Percentiles rank a stretch among this genome's conserved stretches.
Conservation (phyloP, 2,329 filamentous ascomycete genomes). For the Penicillium sp. region DNA sequence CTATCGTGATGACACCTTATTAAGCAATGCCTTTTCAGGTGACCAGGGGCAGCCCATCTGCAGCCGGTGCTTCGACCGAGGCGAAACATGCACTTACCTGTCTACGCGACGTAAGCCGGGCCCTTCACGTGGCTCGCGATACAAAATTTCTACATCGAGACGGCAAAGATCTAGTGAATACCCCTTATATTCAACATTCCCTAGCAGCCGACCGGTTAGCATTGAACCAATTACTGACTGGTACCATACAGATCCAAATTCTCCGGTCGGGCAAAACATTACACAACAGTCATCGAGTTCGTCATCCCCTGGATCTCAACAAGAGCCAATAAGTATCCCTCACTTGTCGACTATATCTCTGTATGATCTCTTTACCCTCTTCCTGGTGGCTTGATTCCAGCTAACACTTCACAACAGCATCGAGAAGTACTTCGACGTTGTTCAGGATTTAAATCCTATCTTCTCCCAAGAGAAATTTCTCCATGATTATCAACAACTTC, state of each 20-base stretch:
- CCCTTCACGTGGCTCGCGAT: constrained; percentile 28
- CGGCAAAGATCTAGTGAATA: background rate
- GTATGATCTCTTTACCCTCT: background rate
- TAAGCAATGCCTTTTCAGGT: constrained; percentile 20
- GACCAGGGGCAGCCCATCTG: constrained; percentile 32
- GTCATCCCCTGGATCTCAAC: background rate
- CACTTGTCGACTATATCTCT: background rate
- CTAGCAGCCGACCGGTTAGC: background rate
- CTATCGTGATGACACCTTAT: background rate
- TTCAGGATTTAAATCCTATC: constrained; percentile 32
- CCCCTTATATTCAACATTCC: background rate
- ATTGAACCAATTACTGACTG: background rate
- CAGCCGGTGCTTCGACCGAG: constrained; percentile 34
- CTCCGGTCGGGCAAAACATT: background rate
- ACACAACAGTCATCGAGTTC: background rate
- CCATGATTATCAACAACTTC: constrained; percentile 18
- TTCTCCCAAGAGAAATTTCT: constrained; percentile 29
- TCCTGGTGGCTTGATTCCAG: background rate
- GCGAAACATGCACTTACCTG: constrained; percentile 30
- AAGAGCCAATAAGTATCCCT: background rate
- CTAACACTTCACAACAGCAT: constrained; percentile 10
- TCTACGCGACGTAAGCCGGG: constrained; percentile 32
- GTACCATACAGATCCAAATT: background rate
- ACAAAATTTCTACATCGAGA: background rate
- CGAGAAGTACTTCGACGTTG: constrained; percentile 29